Evolutionary conservation across 2,329 filamentous ascomycete species (phyloP), one percentile per base, ranked within the genome.

Genomic region (Sclerotinia nivalis): DNA sequence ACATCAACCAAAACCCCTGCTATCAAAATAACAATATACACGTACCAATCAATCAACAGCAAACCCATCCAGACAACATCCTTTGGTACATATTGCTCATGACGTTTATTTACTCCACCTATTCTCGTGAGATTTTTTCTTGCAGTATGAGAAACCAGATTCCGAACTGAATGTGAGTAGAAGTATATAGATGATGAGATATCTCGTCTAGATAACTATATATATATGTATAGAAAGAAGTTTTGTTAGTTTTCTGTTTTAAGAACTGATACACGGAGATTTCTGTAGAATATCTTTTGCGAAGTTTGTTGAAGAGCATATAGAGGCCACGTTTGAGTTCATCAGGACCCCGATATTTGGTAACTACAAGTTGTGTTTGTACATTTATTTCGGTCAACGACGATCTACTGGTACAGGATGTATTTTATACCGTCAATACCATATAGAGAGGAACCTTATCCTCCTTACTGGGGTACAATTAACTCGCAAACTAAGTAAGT

Each of bases 401-500:
- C 50, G 15, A 43, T 54, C 49, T 28, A 22, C n/a, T 7, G 13
- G n/a, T 37, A 6, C 40, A 61, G 28, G 31, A 68, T 68, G 66
- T 60, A 60, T 68, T 18, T 43, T 9, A 50, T 68, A 37, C 64
- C 72, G 20, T 78, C 66, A 7, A 61, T 68, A 49, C 61, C 73
- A 25, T 78, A 78, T 65, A 67, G 73, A 69, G 54, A 73, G 43
- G 67, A 73, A 56, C 68, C 77, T n/a, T 69, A 76, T 60, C 20
- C 71, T 15, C 69, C 76, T 7, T 76, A 73, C 60, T 78, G 77
- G 77, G 75, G 76, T 45, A 40, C 61, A 2, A 62, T 69, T 22
- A 78, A 72, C 69, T 72, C 76, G 4, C 69, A 74, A 59, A 72
- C 72, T 49, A 77, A 78, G 77, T 78, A 74, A 64, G 69, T 43